Percentiles rank a stretch among this genome's conserved stretches.
Conservation (phyloP, 345 rosid species). For the Odontarrhena argentea region DNA sequence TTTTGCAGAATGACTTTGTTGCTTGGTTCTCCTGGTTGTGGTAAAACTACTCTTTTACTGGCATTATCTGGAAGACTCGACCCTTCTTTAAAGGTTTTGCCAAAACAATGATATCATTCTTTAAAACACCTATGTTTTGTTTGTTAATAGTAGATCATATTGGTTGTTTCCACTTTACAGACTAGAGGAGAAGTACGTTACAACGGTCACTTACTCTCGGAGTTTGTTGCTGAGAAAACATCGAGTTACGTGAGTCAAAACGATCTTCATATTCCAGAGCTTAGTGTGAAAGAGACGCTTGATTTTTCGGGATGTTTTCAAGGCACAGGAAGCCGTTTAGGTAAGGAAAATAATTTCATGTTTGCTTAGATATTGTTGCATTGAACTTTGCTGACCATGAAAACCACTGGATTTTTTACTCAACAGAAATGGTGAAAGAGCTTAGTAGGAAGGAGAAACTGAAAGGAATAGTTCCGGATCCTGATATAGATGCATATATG, state of each 20-base stretch:
- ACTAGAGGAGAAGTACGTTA: slow-evolving; percentile 47
- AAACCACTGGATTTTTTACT: not conserved
- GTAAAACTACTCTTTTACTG: slow-evolving; percentile 43
- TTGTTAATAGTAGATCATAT: not conserved
- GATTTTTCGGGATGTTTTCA: slow-evolving; percentile 84
- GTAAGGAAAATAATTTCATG: too few relatives aligned
- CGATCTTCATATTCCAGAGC: slow-evolving; percentile 72
- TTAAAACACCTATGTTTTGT: not conserved
- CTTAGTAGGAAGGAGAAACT: slow-evolving; percentile 38
- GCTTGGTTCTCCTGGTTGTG: slow-evolving; percentile 48
- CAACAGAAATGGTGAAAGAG: slow-evolving; percentile 31
- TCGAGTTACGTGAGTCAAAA: slow-evolving; percentile 60
- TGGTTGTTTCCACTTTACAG: slow-evolving; percentile 18
- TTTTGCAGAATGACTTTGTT: slow-evolving; percentile 42
- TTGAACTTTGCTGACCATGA: not conserved
- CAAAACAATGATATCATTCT: not conserved
- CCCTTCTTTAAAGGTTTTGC: slow-evolving; percentile 41
- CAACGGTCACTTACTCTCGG: slow-evolving; percentile 55
- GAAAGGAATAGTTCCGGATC: slow-evolving; percentile 36
- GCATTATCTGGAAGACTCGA: slow-evolving; percentile 45
- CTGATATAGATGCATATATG: slow-evolving; percentile 41
- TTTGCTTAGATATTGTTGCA: slow-evolving; percentile 6
- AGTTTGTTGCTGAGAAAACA: slow-evolving; percentile 46
- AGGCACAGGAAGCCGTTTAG: slow-evolving; percentile 49
- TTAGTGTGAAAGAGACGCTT: slow-evolving; percentile 81